A percentile compares a stretch with the other conserved stretches of the same genome.
phyloP scores from a whole-genome alignment of 805 yeast species.

The Martiniozyma abietophila region DNA sequence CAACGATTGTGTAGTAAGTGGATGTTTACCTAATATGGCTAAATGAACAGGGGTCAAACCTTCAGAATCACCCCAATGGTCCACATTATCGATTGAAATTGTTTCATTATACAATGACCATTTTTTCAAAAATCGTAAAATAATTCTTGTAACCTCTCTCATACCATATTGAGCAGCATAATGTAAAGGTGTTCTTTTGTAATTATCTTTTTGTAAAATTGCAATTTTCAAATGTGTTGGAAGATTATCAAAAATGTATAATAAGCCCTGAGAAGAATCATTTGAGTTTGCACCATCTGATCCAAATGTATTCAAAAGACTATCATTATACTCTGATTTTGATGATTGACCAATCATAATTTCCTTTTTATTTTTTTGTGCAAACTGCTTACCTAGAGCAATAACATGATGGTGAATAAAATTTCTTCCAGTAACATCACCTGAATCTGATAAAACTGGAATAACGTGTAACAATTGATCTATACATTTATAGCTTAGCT shows the following conservation, averaged over 20 bases:
- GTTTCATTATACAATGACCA: constrained; percentile 51
- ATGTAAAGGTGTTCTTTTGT: constrained; percentile 79
- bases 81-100: constrained; percentile 45
- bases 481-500: constrained; percentile 48
- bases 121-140: constrained; percentile 44
- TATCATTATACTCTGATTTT: constrained; percentile 24
- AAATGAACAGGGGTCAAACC: constrained; percentile 73
- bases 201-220: constrained; percentile 61
- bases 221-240: constrained; percentile 44
- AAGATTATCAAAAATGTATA: constrained; percentile 47
- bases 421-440: constrained; percentile 74
- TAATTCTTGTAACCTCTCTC: constrained; percentile 46
- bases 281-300: constrained; percentile 55
- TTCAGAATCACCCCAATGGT: constrained; percentile 71
- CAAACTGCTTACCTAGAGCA: constrained; percentile 58
- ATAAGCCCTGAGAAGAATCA: constrained; percentile 50
- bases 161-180: constrained; percentile 85
- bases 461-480: constrained; percentile 43
- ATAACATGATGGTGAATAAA: constrained; percentile 80
- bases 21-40: constrained; percentile 77
- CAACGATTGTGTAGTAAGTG: constrained; percentile 57
- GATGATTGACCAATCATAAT: constrained; percentile 8
- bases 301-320: constrained; percentile 46
- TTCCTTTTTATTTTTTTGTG: constrained; percentile 21
- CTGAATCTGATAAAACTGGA: constrained; percentile 47